These are phyloP conservation scores for Trichoderma erinaceum DNA, from an alignment of 495 filamentous ascomycete genomes.

Conservation along the genomic window DNA sequence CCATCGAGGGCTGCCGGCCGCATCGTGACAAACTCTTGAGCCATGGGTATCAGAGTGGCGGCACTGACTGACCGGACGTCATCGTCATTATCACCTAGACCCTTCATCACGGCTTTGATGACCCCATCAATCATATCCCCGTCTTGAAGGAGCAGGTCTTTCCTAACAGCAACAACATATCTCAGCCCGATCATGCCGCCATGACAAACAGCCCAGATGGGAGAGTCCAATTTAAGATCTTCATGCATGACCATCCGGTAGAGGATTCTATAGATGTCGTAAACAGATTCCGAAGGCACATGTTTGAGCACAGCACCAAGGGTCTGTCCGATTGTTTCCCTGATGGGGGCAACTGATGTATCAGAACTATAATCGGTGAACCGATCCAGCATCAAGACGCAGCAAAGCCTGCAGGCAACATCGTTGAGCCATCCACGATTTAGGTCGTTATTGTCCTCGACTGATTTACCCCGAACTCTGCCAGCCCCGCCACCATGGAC, in stretches of 20 bases:
- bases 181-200: slow-evolving; percentile 95
- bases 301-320: slow-evolving; percentile 82
- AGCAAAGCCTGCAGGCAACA: slow-evolving; percentile 82
- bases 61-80: slow-evolving; percentile 96
- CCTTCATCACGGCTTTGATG: slow-evolving; percentile 87
- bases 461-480: slow-evolving; percentile 60
- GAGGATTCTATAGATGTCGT: slow-evolving; percentile 71
- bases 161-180: slow-evolving; percentile 91
- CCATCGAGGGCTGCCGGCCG: slow-evolving; percentile 66
- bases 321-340: slow-evolving; percentile 95
- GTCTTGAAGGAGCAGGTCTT: slow-evolving; percentile 80
- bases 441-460: slow-evolving; percentile 65
- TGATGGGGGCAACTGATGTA: slow-evolving; percentile 90
- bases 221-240: slow-evolving; percentile 61
- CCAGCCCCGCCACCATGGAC: slow-evolving; percentile 93
- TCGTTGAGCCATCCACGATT: slow-evolving; percentile 89
- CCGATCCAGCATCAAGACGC: slow-evolving; percentile 92
- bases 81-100: slow-evolving; percentile 82
- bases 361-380: slow-evolving; percentile 98
- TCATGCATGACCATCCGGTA: slow-evolving; percentile 88
- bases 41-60: slow-evolving; percentile 90
- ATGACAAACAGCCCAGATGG: slow-evolving; percentile 91
- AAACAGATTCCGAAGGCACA: slow-evolving; percentile 65
- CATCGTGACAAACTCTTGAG: slow-evolving; percentile 83
- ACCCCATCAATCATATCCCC: slow-evolving; percentile 85